Evolutionary conservation across 2,329 filamentous ascomycete genomes (phyloP).

Genomic region (Cryphonectria radicalis): DNA sequence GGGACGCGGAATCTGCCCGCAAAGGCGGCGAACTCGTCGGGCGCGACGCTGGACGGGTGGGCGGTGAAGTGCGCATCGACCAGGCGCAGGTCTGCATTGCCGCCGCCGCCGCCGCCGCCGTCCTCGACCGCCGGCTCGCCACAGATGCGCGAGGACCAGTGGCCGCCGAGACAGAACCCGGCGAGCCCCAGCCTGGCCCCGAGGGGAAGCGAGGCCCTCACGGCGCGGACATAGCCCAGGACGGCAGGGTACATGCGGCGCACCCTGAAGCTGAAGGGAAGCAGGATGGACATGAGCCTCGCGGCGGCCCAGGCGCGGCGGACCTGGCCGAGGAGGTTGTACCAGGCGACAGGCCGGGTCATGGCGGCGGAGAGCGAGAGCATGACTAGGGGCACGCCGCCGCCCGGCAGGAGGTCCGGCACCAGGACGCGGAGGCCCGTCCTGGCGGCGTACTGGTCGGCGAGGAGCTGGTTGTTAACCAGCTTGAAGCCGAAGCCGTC

Average conservation of each 20-base stretch:
- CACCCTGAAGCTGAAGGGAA: conserved; percentile 20
- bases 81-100: conserved; percentile 29
- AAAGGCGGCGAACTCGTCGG: conserved; percentile 37
- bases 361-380: conserved; percentile 31
- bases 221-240: conserved; percentile 36
- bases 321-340: conserved; percentile 18
- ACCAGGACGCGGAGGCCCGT: conserved; percentile 35
- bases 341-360: conserved; percentile 23
- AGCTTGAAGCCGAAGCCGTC: conserved; percentile 32
- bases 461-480: conserved; percentile 32
- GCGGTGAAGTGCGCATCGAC: conserved; percentile 43
- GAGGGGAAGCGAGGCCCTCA: conserved; percentile 37
- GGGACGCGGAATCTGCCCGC: conserved; percentile 31
- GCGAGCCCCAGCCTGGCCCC: conserved; percentile 41
- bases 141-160: conserved; percentile 39
- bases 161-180: conserved; percentile 49
- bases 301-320: conserved; percentile 9
- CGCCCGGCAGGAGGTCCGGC: conserved; percentile 35
- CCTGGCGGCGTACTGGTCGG: conserved; percentile 29
- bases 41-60: conserved; percentile 42
- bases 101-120: conserved; percentile 32
- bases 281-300: conserved; percentile 12
- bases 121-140: conserved; percentile 30
- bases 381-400: conserved; percentile 29
- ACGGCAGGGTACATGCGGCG: conserved; percentile 36